phyloP scores from a whole-genome alignment of 2,329 filamentous ascomycete species.

The Zelopaecilomyces penicillatus region DNA sequence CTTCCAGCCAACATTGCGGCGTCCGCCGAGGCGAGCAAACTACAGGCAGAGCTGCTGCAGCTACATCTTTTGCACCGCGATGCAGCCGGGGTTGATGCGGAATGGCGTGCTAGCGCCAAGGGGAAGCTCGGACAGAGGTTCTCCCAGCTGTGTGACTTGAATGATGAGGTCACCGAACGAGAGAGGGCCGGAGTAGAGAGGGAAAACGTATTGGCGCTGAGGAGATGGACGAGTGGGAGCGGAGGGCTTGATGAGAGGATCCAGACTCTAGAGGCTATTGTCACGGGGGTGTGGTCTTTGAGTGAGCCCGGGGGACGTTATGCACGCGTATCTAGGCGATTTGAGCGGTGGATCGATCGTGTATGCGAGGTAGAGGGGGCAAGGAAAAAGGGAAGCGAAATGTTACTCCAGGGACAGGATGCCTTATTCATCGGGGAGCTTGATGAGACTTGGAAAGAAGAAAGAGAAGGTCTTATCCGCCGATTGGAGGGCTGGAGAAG shows the following conservation, averaged over 20 bases:
- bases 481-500: slow-evolving; percentile 47
- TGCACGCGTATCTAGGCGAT: slow-evolving; percentile 43
- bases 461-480: slow-evolving; percentile 42
- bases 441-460: slow-evolving; percentile 50
- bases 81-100: slow-evolving; percentile 31
- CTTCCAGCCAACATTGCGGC: slow-evolving; percentile 51
- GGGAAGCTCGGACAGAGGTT: slow-evolving; percentile 40
- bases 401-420: slow-evolving; percentile 25
- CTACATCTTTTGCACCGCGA: slow-evolving; percentile 55
- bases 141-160: slow-evolving; percentile 25
- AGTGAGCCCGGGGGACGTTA: slow-evolving; percentile 49
- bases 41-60: slow-evolving; percentile 59
- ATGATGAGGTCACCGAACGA: slow-evolving; percentile 23
- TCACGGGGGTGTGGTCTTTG: slow-evolving; percentile 50
- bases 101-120: slow-evolving; percentile 51
- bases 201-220: slow-evolving; percentile 43
- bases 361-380: slow-evolving; percentile 39
- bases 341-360: slow-evolving; percentile 50
- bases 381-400: slow-evolving; percentile 27
- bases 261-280: slow-evolving; percentile 47
- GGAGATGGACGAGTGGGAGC: slow-evolving; percentile 36
- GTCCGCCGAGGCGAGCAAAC: slow-evolving; percentile 47
- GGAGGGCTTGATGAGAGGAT: slow-evolving; percentile 46
- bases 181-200: slow-evolving; percentile 40
- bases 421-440: slow-evolving; percentile 46